Conservation (phyloP, 192 early-diverging fungal species). For the Coemansia sp. region DNA sequence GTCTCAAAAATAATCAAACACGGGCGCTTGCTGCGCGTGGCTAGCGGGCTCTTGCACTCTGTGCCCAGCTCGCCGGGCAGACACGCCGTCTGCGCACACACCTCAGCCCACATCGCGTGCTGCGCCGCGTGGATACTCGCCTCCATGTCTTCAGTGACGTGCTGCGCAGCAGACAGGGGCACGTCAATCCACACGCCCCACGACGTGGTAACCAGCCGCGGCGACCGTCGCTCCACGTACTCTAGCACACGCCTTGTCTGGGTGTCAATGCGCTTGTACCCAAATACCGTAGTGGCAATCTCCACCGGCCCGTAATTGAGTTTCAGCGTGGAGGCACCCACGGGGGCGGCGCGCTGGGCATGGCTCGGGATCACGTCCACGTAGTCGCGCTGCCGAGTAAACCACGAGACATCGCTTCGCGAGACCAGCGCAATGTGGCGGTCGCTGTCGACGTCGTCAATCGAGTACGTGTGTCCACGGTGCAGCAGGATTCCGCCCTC, state of each 20-base stretch:
- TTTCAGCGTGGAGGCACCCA: background rate
- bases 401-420: conserved; percentile 25
- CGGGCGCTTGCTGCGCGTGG: background rate
- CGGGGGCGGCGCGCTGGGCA: background rate
- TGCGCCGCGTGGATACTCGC: conserved; percentile 34
- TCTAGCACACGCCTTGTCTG: conserved; percentile 16
- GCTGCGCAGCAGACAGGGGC: background rate
- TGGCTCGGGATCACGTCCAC: background rate
- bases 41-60: background rate
- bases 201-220: background rate
- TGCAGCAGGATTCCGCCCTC: conserved; percentile 44
- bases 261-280: conserved; percentile 37
- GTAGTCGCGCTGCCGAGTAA: conserved; percentile 11
- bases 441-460: conserved; percentile 20
- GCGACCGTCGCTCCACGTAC: conserved; percentile 16
- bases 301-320: conserved; percentile 8
- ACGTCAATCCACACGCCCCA: conserved; percentile 37
- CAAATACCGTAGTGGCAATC: conserved; percentile 20
- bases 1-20: background rate
- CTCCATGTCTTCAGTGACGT: conserved; percentile 12
- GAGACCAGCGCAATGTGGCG: conserved; percentile 17
- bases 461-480: conserved; percentile 25
- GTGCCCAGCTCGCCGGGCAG: background rate
- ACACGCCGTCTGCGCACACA: background rate
- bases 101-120: conserved; percentile 14